Evolutionary conservation across 352 stramenopile species (phyloP).

Genomic region (Globisporangium orthogonon): DNA sequence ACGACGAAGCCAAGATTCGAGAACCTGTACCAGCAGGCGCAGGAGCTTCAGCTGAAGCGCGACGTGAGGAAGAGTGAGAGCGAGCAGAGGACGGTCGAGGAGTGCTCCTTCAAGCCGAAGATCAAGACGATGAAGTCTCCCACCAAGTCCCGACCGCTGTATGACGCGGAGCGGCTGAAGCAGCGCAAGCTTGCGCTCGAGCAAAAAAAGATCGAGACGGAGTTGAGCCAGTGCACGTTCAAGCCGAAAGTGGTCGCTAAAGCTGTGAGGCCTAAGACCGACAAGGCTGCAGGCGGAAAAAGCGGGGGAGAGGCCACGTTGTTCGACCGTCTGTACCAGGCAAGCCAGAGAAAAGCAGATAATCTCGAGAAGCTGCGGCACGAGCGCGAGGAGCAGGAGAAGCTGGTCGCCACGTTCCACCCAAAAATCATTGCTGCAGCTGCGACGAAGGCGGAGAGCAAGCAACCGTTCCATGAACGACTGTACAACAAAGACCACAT

Average conservation of each 20-base stretch:
- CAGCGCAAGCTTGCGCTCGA: constrained; percentile 61
- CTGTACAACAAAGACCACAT: constrained; percentile 77
- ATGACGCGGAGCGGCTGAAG: constrained; percentile 65
- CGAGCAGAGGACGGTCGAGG: constrained; percentile 44
- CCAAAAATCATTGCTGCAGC: constrained; percentile 35
- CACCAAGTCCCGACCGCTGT: constrained; percentile 46
- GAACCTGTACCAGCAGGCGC: constrained; percentile 67
- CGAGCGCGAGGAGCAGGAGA: constrained; percentile 59
- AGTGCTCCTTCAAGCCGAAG: constrained; percentile 76
- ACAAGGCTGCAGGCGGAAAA: constrained; percentile 16
- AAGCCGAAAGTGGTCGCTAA: constrained; percentile 55
- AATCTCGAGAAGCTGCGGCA: constrained; percentile 60
- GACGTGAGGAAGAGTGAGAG: constrained; percentile 61
- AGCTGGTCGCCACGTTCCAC: constrained; percentile 50
- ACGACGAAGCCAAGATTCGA: constrained; percentile 44
- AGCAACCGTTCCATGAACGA: constrained; percentile 67
- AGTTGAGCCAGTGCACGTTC: constrained; percentile 62
- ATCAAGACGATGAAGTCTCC: constrained; percentile 60
- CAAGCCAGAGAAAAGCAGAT: constrained; percentile 45
- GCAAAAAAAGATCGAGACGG: constrained; percentile 62
- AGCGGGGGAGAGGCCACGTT: constrained; percentile 15
- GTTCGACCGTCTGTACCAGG: constrained; percentile 73
- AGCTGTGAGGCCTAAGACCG: constrained; percentile 29
- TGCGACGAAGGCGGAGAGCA: constrained; percentile 15
- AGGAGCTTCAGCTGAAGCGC: constrained; percentile 58